These are phyloP conservation scores for Priceomyces castillae DNA, from an alignment of 805 yeast species.

Conservation along the genomic window DNA sequence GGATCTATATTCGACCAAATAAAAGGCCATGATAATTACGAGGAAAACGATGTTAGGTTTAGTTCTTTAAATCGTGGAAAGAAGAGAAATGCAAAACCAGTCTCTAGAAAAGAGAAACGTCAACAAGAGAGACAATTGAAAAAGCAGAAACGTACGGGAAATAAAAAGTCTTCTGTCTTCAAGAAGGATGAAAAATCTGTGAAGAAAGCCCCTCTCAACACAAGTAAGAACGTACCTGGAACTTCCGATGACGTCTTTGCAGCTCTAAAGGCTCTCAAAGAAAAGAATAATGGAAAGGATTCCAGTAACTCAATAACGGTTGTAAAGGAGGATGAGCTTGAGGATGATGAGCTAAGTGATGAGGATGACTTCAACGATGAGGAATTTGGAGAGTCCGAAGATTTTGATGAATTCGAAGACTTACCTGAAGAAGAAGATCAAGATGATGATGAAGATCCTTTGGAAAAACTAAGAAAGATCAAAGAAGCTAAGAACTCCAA, in stretches of 20 bases:
- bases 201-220: too few relatives aligned
- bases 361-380: conserved; percentile 44
- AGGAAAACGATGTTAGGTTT: conserved; percentile 32
- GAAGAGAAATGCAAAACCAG: conserved; percentile 22
- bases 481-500: background rate
- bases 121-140: conserved; percentile 32
- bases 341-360: conserved; percentile 16
- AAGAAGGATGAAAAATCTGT: too few relatives aligned
- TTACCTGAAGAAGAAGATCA: background rate
- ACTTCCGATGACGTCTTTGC: conserved; percentile 10
- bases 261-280: conserved; percentile 19
- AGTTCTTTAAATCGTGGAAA: conserved; percentile 13
- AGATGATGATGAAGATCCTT: conserved; percentile 7
- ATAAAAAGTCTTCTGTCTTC: too few relatives aligned
- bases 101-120: conserved; percentile 33
- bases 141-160: conserved; percentile 26
- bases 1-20: conserved; percentile 54
- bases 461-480: conserved; percentile 13
- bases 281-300: conserved; percentile 6
- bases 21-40: conserved; percentile 42
- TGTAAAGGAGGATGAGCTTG: conserved; percentile 31
- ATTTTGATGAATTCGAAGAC: background rate
- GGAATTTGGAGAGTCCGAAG: conserved; percentile 30
- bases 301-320: conserved; percentile 17
- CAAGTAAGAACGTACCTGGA: conserved; percentile 16